A percentile compares a stretch with the other conserved stretches of the same genome.
These are phyloP conservation scores for Jacaranda mimosifolia DNA, from an alignment of 257 asterid species.

Conservation along the genomic window DNA sequence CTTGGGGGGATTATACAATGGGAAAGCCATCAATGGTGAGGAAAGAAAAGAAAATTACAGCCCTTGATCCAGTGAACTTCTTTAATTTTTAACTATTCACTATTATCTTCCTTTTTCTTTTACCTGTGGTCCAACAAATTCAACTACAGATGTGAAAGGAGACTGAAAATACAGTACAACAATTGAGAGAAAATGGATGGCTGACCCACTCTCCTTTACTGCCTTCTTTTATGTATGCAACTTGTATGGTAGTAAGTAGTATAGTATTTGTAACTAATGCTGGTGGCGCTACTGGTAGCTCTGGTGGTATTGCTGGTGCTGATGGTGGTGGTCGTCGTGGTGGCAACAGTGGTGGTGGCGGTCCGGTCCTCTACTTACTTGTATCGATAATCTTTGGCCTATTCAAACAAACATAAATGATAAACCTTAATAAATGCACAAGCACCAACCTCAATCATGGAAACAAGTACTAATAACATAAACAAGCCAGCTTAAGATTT, in stretches of 20 bases:
- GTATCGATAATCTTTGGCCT: constrained; percentile 43
- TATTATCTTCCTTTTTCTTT: constrained; percentile 39
- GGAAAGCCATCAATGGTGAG: constrained; percentile 49
- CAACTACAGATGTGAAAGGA: constrained; percentile 55
- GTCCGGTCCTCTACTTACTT: constrained; percentile 44
- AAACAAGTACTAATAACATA: constrained; percentile 36
- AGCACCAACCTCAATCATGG: constrained; percentile 41
- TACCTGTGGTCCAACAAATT: constrained; percentile 53
- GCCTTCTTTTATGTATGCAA: constrained; percentile 56
- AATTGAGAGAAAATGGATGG: constrained; percentile 53
- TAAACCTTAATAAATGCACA: constrained; percentile 40
- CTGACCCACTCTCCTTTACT: constrained; percentile 55
- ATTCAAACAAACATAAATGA: constrained; percentile 31
- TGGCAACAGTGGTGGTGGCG: constrained; percentile 8
- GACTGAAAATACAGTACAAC: constrained; percentile 49
- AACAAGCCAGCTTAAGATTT: constrained; percentile 12
- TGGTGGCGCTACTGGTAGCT: constrained; percentile 30
- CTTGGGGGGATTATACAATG: constrained; percentile 22
- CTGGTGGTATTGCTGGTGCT: neutral
- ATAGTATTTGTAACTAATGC: constrained; percentile 45
- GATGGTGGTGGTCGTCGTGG: constrained; percentile 16
- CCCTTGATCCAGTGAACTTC: constrained; percentile 35
- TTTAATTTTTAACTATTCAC: constrained; percentile 39
- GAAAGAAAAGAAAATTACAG: constrained; percentile 50
- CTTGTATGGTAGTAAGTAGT: constrained; percentile 58